Evolutionary conservation across 805 yeast species (phyloP).

Genomic region (Saccharomycopsis amapae): DNA sequence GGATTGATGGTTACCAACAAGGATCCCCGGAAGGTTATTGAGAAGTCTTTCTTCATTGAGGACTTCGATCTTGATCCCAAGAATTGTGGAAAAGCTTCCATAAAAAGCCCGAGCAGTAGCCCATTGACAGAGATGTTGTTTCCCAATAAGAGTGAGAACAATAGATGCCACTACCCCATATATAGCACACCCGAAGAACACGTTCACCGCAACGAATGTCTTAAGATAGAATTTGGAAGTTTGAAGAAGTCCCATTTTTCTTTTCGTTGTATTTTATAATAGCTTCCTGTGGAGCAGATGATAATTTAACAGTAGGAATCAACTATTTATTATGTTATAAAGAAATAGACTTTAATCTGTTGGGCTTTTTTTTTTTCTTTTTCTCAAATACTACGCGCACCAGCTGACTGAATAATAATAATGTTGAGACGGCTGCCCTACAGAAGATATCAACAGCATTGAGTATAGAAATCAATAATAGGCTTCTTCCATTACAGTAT

Average conservation of each 20-base stretch:
- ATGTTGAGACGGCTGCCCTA: too few species aligned
- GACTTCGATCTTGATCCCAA: conserved; percentile 67
- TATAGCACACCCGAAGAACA: conserved; percentile 53
- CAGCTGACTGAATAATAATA: too few species aligned
- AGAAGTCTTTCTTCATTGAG: conserved; percentile 54
- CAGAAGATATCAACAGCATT: too few species aligned
- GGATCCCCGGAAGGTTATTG: conserved; percentile 58
- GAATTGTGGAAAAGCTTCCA: conserved; percentile 44
- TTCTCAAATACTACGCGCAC: too few species aligned
- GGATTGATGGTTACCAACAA: conserved; percentile 86
- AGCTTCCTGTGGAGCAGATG: too few species aligned
- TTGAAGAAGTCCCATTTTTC: conserved; percentile 25
- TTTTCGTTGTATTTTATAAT: too few species aligned
- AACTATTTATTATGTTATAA: too few species aligned
- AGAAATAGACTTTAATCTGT: too few species aligned
- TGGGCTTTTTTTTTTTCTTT: too few species aligned
- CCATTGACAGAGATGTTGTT: conserved; percentile 79
- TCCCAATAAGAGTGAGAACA: conserved; percentile 57
- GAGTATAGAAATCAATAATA: too few species aligned
- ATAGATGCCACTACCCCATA: conserved; percentile 78
- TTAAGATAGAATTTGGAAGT: conserved; percentile 48
- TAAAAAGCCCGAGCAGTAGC: conserved; percentile 82
- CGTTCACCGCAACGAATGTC: conserved; percentile 44
- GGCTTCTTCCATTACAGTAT: too few species aligned
- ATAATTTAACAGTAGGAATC: too few species aligned